A percentile compares a stretch with the other conserved stretches of the same genome.
Conservation (phyloP, 768 basidiomycete genomes). For the Mrakia blollopis region DNA sequence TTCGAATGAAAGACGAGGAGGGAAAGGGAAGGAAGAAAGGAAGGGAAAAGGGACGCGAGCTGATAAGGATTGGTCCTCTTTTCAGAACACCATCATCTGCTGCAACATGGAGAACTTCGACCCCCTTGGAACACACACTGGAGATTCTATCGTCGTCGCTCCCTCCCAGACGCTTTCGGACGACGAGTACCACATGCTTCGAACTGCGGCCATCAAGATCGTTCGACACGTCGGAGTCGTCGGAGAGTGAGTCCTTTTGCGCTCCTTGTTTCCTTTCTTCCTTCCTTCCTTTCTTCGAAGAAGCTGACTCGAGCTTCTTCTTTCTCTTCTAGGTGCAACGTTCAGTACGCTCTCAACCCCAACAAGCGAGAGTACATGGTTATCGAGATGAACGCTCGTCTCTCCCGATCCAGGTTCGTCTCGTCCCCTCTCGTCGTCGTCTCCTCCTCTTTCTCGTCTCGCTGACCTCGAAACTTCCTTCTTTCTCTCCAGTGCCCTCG, state of each 20-base stretch:
- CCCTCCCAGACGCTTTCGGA: conserved; percentile 97
- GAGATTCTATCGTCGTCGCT: conserved; percentile 98
- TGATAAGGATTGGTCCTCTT: conserved; percentile 3
- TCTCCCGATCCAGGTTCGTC: conserved; percentile 27
- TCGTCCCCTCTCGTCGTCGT: background rate
- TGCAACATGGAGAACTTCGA: conserved; percentile 76
- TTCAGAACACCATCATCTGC: conserved; percentile 95
- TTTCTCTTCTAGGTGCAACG: conserved; percentile 63
- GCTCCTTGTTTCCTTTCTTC: background rate
- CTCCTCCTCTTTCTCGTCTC: background rate
- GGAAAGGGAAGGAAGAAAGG: background rate
- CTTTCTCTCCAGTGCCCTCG: conserved; percentile 60
- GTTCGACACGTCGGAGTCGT: conserved; percentile 56
- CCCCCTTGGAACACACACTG: conserved; percentile 96
- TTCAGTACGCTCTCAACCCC: conserved; percentile 97
- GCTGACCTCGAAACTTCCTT: conserved; percentile 1
- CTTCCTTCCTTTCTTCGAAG: too few relatives aligned
- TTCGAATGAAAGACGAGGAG: background rate
- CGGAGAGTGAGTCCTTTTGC: conserved; percentile 40
- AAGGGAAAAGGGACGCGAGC: background rate
- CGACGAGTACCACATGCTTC: conserved; percentile 98
- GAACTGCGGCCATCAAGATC: conserved; percentile 94
- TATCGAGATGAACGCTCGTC: conserved; percentile 49
- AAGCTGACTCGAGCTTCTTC: background rate
- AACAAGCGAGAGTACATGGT: conserved; percentile 90